phyloP scores from a whole-genome alignment of 2,329 filamentous ascomycete species.

The Penicillium sp. region DNA sequence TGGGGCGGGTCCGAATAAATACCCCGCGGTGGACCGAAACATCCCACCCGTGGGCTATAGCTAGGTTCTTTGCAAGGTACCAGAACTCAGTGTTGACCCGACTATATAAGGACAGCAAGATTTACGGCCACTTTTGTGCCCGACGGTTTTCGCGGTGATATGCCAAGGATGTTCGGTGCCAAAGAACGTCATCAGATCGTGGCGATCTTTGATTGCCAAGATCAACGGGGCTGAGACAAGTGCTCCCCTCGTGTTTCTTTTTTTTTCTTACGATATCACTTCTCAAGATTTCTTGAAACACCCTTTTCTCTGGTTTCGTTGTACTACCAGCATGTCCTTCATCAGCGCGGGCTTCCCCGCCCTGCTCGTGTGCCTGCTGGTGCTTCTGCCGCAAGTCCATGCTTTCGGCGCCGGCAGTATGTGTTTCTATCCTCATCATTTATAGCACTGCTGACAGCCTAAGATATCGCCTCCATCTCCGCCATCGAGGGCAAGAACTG shows the following conservation, averaged over 20 bases:
- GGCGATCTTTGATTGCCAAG: constrained; percentile 12
- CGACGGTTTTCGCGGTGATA: background rate
- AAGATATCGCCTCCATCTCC: constrained; percentile 51
- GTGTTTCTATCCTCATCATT: constrained; percentile 10
- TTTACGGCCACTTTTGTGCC: background rate
- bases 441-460: constrained; percentile 5
- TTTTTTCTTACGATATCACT: background rate
- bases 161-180: background rate
- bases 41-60: background rate
- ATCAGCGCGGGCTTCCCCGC: constrained; percentile 29
- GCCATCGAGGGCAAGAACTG: constrained; percentile 52
- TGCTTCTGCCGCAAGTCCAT: constrained; percentile 40
- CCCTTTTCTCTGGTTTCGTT: background rate
- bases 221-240: constrained; percentile 12
- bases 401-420: constrained; percentile 48
- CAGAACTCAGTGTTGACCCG: background rate
- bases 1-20: background rate
- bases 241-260: constrained; percentile 2
- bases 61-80: background rate
- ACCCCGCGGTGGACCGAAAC: background rate
- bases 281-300: background rate
- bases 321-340: constrained; percentile 17
- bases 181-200: constrained; percentile 12
- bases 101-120: background rate
- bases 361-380: constrained; percentile 37